Percentiles rank a stretch among this genome's conserved stretches.
Conservation (phyloP, 129 eudicot genomes). For the Apium graveolens region DNA sequence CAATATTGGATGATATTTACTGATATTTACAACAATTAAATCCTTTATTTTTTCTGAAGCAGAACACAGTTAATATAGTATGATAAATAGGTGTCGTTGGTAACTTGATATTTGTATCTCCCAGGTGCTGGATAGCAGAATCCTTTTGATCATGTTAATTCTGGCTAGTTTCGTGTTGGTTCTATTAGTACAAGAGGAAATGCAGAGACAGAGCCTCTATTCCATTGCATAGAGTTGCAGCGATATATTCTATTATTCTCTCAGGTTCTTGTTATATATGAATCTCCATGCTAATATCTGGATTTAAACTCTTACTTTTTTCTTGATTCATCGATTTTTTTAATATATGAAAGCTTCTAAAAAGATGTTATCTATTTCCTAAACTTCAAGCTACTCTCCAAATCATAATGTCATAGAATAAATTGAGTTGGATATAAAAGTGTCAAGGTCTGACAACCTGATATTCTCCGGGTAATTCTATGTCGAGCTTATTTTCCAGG, state of each 20-base stretch:
- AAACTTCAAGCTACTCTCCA: not conserved
- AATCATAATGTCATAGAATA: not conserved
- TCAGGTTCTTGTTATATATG: conserved; percentile 39
- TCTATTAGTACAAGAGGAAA: conserved; percentile 20
- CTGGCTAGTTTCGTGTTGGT: conserved; percentile 18
- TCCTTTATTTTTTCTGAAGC: not conserved
- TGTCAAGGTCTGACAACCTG: too few relatives aligned
- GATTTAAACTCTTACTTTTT: not conserved
- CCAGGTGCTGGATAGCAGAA: conserved; percentile 35
- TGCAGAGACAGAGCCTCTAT: conserved; percentile 41
- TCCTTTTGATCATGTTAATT: conserved; percentile 23
- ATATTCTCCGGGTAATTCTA: too few relatives aligned
- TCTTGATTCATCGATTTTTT: not conserved
- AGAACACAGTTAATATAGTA: too few relatives aligned
- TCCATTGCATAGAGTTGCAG: conserved; percentile 67
- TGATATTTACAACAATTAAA: not conserved
- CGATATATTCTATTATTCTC: conserved; percentile 81
- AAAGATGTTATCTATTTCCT: not conserved
- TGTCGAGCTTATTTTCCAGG: too few relatives aligned
- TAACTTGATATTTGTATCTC: not conserved
- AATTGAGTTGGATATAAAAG: not conserved
- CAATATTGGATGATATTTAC: conserved; percentile 72
- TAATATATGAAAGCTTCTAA: not conserved
- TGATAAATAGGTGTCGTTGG: not conserved
- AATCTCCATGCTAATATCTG: too few relatives aligned